Conservation (phyloP, 345 rosid species). For the Bretschneidera sinensis region DNA sequence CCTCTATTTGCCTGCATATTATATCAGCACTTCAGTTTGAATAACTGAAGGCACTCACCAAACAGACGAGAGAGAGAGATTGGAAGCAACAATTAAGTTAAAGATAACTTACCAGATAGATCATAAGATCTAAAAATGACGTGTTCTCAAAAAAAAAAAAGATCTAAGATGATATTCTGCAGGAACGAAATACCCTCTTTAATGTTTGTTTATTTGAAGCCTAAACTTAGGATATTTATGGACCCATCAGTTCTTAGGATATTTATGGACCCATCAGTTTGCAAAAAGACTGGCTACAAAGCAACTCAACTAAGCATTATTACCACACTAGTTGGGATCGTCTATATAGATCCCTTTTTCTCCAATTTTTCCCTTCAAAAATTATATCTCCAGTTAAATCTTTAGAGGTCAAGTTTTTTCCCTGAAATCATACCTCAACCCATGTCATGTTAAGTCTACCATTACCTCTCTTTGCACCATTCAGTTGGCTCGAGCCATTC, state of each 20-base stretch:
- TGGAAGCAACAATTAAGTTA: not conserved
- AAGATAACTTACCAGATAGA: not conserved
- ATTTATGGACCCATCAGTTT: too few species aligned
- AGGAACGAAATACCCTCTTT: constrained; percentile 2
- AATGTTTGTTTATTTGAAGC: too few species aligned
- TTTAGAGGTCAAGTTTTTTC: too few species aligned
- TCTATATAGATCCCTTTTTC: too few species aligned
- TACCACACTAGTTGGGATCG: too few species aligned
- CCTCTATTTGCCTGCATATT: constrained; percentile 62
- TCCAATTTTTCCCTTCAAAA: too few species aligned
- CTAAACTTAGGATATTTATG: too few species aligned
- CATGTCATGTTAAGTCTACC: not conserved
- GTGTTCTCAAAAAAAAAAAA: not conserved
- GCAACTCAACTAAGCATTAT: not conserved
- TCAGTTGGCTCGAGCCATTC: not conserved
- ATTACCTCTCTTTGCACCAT: not conserved
- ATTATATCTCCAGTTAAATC: too few species aligned
- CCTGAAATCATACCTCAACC: not conserved
- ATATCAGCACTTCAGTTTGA: not conserved
- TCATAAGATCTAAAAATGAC: not conserved
- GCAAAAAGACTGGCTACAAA: not conserved
- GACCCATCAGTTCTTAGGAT: too few species aligned
- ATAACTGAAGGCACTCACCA: not conserved
- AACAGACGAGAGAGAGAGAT: not conserved
- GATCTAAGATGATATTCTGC: not conserved